These are phyloP conservation scores for Fragaria iinumae DNA, from an alignment of 306 rosid species.

Conservation along the genomic window DNA sequence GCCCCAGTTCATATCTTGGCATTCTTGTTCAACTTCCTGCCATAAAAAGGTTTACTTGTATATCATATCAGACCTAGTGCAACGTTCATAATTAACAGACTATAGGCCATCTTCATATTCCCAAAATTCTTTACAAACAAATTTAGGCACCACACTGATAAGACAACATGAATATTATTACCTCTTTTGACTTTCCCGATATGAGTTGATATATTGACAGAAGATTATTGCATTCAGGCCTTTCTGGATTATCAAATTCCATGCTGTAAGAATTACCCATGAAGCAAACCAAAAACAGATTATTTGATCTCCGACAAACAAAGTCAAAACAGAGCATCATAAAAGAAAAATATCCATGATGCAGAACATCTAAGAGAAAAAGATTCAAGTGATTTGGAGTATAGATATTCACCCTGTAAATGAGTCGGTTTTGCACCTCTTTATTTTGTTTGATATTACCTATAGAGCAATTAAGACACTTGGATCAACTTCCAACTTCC, in stretches of 20 bases:
- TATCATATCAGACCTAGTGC: constrained; percentile 13
- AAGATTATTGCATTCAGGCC: constrained; percentile 96
- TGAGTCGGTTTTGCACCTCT: constrained; percentile 96
- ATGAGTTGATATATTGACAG: constrained; percentile 84
- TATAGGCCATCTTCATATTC: constrained; percentile 4
- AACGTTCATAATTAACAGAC: constrained; percentile 3
- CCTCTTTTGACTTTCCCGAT: constrained; percentile 86
- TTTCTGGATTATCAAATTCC: constrained; percentile 86
- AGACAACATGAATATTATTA: constrained; percentile 24
- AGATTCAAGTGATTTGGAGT: constrained; percentile 24
- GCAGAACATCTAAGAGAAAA: constrained; percentile 23
- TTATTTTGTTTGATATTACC: constrained; percentile 89
- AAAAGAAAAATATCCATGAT: constrained; percentile 9
- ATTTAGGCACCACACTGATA: constrained; percentile 1
- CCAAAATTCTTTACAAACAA: not conserved
- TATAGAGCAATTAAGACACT: constrained; percentile 42
- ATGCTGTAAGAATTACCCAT: constrained; percentile 50
- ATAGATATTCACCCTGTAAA: constrained; percentile 63
- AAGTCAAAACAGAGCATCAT: constrained; percentile 9
- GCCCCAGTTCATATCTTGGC: constrained; percentile 91
- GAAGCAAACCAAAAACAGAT: constrained; percentile 16
- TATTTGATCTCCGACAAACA: constrained; percentile 17
- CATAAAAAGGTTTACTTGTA: constrained; percentile 14
- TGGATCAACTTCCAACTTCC: constrained; percentile 35
- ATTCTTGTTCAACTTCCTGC: constrained; percentile 80